These are phyloP conservation scores for Teratosphaeria epicoccoides DNA, from an alignment of 2,329 filamentous ascomycete species.

Conservation along the genomic window DNA sequence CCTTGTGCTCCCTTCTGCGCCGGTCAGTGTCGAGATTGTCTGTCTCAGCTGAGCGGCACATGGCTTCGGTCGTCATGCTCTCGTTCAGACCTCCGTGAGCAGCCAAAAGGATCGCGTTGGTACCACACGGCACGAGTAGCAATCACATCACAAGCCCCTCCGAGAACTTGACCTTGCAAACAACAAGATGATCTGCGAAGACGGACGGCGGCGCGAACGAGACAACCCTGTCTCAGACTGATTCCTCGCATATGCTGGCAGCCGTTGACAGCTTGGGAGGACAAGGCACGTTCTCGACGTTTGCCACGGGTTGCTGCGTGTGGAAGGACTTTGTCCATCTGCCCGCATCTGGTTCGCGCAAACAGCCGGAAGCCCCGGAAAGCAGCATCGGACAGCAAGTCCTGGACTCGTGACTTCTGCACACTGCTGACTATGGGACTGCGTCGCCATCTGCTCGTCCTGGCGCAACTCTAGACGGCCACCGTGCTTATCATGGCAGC, in stretches of 20 bases:
- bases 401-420: background rate
- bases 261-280: background rate
- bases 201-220: background rate
- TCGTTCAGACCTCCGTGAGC: too few relatives aligned
- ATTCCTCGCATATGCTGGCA: background rate
- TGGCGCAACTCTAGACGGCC: background rate
- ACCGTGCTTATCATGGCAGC: background rate
- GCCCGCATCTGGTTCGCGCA: slow-evolving; percentile 1
- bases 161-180: background rate
- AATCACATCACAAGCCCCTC: background rate
- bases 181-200: background rate
- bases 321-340: background rate
- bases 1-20: background rate
- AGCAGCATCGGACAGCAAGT: background rate
- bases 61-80: too few relatives aligned
- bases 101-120: background rate
- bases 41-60: background rate
- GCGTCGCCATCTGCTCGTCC: background rate
- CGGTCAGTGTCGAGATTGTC: background rate
- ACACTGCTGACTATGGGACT: background rate
- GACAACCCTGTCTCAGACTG: background rate
- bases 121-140: background rate
- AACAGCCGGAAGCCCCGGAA: background rate
- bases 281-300: slow-evolving; percentile 1
- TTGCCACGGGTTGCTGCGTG: background rate